Conservation (phyloP, 1,284 basidiomycete species). For the Cutaneotrichosporon daszewskae region DNA sequence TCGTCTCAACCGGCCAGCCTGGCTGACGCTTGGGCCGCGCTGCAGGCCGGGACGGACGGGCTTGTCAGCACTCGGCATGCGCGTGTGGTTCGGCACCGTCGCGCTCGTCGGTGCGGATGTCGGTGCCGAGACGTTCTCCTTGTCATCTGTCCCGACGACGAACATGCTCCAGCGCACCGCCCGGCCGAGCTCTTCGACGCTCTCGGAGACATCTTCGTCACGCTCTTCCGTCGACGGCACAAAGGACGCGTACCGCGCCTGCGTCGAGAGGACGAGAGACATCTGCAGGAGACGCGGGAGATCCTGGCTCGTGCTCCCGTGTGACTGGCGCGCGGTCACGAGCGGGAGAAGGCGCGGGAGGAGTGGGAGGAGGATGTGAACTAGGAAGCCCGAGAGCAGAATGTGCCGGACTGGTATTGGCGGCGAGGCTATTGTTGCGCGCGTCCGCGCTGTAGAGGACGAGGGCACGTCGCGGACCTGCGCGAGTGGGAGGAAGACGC, state of each 20-base stretch:
- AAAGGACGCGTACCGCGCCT: slow-evolving; percentile 41
- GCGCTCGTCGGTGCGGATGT: not conserved
- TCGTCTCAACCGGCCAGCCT: slow-evolving; percentile 27
- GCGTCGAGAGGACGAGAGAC: slow-evolving; percentile 45
- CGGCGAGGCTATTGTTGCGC: slow-evolving; percentile 11
- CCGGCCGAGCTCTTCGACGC: slow-evolving; percentile 33
- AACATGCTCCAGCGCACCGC: slow-evolving; percentile 31
- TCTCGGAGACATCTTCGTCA: slow-evolving; percentile 35
- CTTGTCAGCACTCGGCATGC: not conserved
- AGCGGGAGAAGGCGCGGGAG: slow-evolving; percentile 36
- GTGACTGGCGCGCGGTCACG: slow-evolving; percentile 15
- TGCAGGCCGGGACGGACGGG: slow-evolving; percentile 14
- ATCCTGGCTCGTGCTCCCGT: slow-evolving; percentile 15
- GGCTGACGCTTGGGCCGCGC: slow-evolving; percentile 24
- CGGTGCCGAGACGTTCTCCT: not conserved
- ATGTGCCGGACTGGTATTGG: slow-evolving; percentile 43
- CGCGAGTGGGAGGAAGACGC: slow-evolving; percentile 50
- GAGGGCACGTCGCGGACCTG: slow-evolving; percentile 35
- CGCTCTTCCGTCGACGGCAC: slow-evolving; percentile 19
- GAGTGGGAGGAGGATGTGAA: slow-evolving; percentile 46
- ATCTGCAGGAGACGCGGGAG: slow-evolving; percentile 43
- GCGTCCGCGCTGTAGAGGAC: slow-evolving; percentile 5
- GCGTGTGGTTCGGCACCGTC: no score
- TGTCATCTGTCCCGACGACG: not conserved
- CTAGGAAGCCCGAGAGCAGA: slow-evolving; percentile 44